A percentile compares a stretch with the other conserved stretches of the same genome.
Conservation (phyloP, 495 filamentous ascomycete genomes). For the Margaritispora aquatica region DNA sequence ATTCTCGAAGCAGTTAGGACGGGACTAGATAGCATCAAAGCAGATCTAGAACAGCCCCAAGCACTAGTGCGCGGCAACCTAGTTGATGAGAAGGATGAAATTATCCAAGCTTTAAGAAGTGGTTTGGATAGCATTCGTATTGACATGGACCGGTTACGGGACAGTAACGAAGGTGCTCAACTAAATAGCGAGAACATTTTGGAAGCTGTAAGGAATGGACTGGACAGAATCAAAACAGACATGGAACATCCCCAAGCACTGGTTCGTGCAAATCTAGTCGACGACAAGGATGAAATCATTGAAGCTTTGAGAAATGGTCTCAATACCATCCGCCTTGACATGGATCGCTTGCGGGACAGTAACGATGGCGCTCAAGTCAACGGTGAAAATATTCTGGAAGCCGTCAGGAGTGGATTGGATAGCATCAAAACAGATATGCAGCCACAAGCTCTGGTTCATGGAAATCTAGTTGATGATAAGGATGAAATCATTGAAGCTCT, state of each 20-base stretch:
- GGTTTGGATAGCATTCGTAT: constrained; percentile 65
- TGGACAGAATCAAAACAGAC: constrained; percentile 64
- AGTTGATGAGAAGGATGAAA: constrained; percentile 66
- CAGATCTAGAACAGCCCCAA: constrained; percentile 62
- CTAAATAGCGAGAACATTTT: constrained; percentile 69
- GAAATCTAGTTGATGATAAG: constrained; percentile 59
- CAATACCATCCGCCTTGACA: constrained; percentile 60
- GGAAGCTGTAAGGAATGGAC: constrained; percentile 78
- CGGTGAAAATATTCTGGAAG: too few relatives aligned
- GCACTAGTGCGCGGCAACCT: constrained; percentile 72
- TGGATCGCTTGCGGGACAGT: constrained; percentile 39
- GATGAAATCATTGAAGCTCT: constrained; percentile 76
- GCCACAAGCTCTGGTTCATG: constrained; percentile 62
- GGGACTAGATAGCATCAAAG: too few relatives aligned
- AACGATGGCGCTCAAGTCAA: constrained; percentile 48
- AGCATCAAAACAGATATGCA: constrained; percentile 45
- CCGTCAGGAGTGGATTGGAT: too few relatives aligned
- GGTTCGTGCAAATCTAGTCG: constrained; percentile 46
- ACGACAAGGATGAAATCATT: constrained; percentile 54
- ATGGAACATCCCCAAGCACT: constrained; percentile 51
- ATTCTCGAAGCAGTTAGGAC: too few relatives aligned
- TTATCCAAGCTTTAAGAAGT: constrained; percentile 75
- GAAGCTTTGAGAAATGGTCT: constrained; percentile 65
- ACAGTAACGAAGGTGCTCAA: constrained; percentile 45
- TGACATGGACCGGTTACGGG: constrained; percentile 71